Base-by-base conservation (phyloP, 257 asterid genomes). In the Lycium barbarum region DNA sequence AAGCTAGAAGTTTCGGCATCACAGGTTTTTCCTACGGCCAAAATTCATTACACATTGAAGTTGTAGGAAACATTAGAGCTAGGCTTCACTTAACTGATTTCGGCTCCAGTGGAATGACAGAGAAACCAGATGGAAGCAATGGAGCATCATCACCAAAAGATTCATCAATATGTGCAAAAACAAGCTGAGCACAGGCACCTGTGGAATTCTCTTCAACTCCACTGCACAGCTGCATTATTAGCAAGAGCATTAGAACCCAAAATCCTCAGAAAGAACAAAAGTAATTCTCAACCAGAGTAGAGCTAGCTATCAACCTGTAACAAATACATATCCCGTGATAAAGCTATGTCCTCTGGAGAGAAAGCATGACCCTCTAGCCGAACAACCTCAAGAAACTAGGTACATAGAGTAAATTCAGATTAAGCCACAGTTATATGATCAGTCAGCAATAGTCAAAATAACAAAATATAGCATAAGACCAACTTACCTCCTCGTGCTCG, bases 71-170 rank as follows among this genome's bases (percentile, higher is more conserved):
- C 33, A 38, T 38, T 38, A 8, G 33, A 26, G 33, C 33, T 70
- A 70, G 3, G 15, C 54, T 45, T 62, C 84, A 89, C 96, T 63
- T 83, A 90, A 97, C 99, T 85, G 98, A 88, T 95, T 94, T 94
- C 79, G 95, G 91, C 80, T 92, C 98, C 88, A 97, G 86, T 4
- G 98, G 98, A 68, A 97, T 97, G 85, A 97, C 97, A 59, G 95
- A 98, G 83, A 97, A 97, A 26, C 99, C 99, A 55, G 98, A 95
- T 6, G 98, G 95, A 57, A 95, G 94, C 89, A 97, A 45, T 18
- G 95, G 96, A 78, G 97, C 98, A 83, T 97, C 99, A 45, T 97
- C 98, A 12, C 97, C 97, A 63, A 97, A 95, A 18, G 98, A 92
- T 85, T 94, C 99, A 58, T 97, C 98, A 15, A 97, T 95, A 2